Evolutionary conservation across 495 filamentous ascomycete genomes (phyloP).

Genomic region (Oidiodendron maius): DNA sequence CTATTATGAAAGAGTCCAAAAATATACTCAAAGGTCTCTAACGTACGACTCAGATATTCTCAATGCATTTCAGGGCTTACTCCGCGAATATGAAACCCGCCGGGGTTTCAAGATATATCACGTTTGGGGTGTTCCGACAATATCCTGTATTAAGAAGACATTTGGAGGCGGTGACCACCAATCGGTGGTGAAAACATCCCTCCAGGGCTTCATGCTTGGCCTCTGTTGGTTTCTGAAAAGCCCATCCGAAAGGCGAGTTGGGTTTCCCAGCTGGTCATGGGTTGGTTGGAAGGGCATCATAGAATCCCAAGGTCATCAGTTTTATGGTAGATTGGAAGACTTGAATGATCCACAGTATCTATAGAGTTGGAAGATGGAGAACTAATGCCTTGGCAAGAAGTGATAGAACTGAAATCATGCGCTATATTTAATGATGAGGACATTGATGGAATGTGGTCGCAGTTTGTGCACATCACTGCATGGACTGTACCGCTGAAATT

Average conservation of each 20-base stretch:
- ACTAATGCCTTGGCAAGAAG: too few relatives aligned
- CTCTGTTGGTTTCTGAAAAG: neutral
- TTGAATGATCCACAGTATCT: too few relatives aligned
- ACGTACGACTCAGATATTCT: neutral
- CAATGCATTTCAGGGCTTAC: neutral
- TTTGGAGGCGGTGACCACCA: neutral
- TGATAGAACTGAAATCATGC: too few relatives aligned
- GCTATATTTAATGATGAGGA: too few relatives aligned
- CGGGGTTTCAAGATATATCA: neutral
- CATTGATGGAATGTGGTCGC: too few relatives aligned
- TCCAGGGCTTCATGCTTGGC: neutral
- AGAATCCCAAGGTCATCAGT: too few relatives aligned
- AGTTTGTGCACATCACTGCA: too few relatives aligned
- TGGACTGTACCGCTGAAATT: too few relatives aligned
- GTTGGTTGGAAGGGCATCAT: neutral
- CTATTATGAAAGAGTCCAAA: neutral
- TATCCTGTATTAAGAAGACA: too few relatives aligned
- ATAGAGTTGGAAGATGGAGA: too few relatives aligned
- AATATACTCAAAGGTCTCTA: neutral
- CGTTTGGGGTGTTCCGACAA: neutral
- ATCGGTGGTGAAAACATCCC: neutral
- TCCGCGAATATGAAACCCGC: neutral
- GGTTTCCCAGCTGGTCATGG: conserved; percentile 2
- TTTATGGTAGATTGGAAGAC: too few relatives aligned
- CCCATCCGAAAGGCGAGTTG: neutral